Evolutionary conservation across 83 land plant species (phyloP), one percentile per base, ranked within the genome.

Genomic region (Larix sibirica): DNA sequence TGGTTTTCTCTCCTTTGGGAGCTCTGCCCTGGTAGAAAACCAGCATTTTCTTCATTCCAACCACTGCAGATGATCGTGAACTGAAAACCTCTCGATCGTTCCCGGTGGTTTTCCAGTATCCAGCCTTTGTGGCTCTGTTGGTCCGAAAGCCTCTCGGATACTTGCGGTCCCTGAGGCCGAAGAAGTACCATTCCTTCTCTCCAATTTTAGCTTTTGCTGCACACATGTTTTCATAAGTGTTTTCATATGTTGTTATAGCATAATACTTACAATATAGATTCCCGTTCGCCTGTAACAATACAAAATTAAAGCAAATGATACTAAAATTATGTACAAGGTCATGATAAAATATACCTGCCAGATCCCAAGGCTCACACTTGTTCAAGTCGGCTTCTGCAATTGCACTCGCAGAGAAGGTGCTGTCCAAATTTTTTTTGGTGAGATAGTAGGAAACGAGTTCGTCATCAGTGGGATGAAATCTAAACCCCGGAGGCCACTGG

Each of bases 331-430:
- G 6, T 42, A 42, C 44, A 5, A 42, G 44, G 0, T 42, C 44
- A 42, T 42, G 44, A 42, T 42, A 42, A 42, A 42, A 54, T 2
- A 8, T 86, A 88, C 92, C 89, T 81, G 94, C 90, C 58, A 93
- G 90, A 42, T 93, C 95, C 95, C 95, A 93, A 2, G 95, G 95
- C 81, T 93, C 95, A 62, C 86, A 89, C 83, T 93, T 93, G 86
- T 89, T 89, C 62, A 93, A 90, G 83, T 93, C 95, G 40, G 91
- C 94, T 31, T 91, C 93, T 42, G 89, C 80, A 66, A 93, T 79
- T 2, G 91, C 91, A 20, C 89, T 68, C 44, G 82, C 89, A 28
- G 84, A 81, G 68, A 93, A 91, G 36, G 54, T 60, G 17, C 91
- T 54, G 63, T 91, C 92, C 7, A 89, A 79, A 31, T 88, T 83